Conservation (phyloP, 306 rosid genomes). For the Bauhinia variegata region DNA sequence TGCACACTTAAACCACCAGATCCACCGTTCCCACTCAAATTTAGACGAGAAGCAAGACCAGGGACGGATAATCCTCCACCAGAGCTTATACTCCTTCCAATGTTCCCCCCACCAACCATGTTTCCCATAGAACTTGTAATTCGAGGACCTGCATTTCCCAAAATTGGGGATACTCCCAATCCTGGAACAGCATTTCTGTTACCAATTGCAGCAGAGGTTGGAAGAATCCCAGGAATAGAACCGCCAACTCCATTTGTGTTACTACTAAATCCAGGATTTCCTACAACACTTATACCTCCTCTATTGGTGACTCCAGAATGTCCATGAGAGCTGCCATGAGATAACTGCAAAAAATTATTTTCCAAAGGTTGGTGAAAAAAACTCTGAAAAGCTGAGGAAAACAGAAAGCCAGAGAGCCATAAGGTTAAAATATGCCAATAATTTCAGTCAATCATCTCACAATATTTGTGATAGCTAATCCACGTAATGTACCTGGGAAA, state of each 20-base stretch:
- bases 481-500: conserved; percentile 74
- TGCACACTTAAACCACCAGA: conserved; percentile 81
- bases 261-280: conserved; percentile 95
- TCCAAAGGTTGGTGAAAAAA: conserved; percentile 6
- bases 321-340: conserved; percentile 86
- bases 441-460: conserved; percentile 14
- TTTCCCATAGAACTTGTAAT: conserved; percentile 93
- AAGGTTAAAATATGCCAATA: background rate
- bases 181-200: conserved; percentile 95
- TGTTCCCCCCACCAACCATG: conserved; percentile 91
- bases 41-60: conserved; percentile 86
- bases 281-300: conserved; percentile 97
- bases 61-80: conserved; percentile 92
- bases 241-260: conserved; percentile 96
- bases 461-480: conserved; percentile 1
- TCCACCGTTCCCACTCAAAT: conserved; percentile 76
- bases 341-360: conserved; percentile 64
- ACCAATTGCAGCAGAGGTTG: conserved; percentile 94
- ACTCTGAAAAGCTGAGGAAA: conserved; percentile 17
- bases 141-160: conserved; percentile 85
- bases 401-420: conserved; percentile 26
- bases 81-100: conserved; percentile 71
- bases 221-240: conserved; percentile 96
- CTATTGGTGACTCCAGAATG: conserved; percentile 89
- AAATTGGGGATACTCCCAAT: conserved; percentile 92